Conservation (phyloP, 352 stramenopile species). For the Globisporangium lucens region DNA sequence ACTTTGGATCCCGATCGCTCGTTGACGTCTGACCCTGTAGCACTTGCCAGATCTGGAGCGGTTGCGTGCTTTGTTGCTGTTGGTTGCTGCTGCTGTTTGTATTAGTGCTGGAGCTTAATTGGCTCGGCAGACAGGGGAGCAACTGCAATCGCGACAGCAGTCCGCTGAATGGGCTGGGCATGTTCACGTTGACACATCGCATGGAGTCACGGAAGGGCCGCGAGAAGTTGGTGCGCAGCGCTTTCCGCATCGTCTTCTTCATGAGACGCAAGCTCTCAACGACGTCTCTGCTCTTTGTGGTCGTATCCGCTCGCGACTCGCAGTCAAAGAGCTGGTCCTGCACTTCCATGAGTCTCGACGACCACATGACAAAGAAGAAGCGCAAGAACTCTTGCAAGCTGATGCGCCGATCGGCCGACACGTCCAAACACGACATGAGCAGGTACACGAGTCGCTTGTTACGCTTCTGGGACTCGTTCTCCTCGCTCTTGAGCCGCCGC, state of each 20-base stretch:
- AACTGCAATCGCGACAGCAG: conserved; percentile 35
- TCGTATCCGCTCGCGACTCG: conserved; percentile 16
- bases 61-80: conserved; percentile 1
- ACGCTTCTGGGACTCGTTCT: conserved; percentile 14
- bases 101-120: background rate
- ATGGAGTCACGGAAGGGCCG: conserved; percentile 52
- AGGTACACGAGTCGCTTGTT: conserved; percentile 49
- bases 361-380: conserved; percentile 58
- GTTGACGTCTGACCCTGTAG: conserved; percentile 27
- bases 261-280: conserved; percentile 10
- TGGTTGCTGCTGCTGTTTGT: background rate
- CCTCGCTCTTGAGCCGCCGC: conserved; percentile 17
- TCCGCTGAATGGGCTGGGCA: conserved; percentile 38
- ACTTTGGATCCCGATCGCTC: conserved; percentile 16
- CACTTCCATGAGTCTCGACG: conserved; percentile 44
- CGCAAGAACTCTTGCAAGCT: conserved; percentile 42
- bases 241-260: conserved; percentile 31
- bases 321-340: conserved; percentile 35
- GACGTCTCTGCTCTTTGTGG: background rate
- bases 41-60: conserved; percentile 34
- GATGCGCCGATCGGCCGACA: conserved; percentile 41
- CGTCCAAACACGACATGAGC: conserved; percentile 46
- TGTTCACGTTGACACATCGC: conserved; percentile 36
- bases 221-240: conserved; percentile 50
- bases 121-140: background rate